Base-by-base conservation (phyloP, 1,284 basidiomycete species). In the Ceratobasidium sp. region DNA sequence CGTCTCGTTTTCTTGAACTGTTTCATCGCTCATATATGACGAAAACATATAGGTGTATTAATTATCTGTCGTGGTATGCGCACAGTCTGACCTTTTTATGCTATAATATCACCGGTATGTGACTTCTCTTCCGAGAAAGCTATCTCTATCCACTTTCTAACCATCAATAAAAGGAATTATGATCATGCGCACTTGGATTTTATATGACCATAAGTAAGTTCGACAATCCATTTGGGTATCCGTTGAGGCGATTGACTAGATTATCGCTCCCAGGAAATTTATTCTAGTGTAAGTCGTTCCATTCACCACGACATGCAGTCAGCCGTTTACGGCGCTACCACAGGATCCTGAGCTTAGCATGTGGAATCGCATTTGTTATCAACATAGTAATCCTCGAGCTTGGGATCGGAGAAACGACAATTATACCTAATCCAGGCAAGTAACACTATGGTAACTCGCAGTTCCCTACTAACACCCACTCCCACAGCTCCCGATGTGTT, bases 41-140 rank as follows among this genome's bases (percentile, higher is more conserved):
- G 45, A n/a, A n/a, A n/a, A n/a, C n/a, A n/a, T n/a, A n/a, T n/a
- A n/a, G n/a, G n/a, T 62, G 60, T 27, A 41, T 19, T 27, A 15
- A 22, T 9, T 62, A 29, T n/a, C 6, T 7, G 41, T n/a, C 2
- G 36, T 62, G n/a, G 11, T 71, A 71, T 44, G 67, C 54, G 7
- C 31, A 29, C 41, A 56, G 67, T 15, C 2, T 48, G 17, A 50
- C 59, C 1, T 17, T 71, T 41, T 56, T 71, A 22, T 24, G 57
- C 9, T 27, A 59, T 44, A 71, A 71, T 29, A 54, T 54, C 15
- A 71, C 54, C 29, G 41, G 67, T 59, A 56, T 59, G n/a, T n/a
- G n/a, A n/a, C n/a, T n/a, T n/a, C n/a, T n/a, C n/a, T n/a, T n/a
- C n/a, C n/a, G 56, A 15, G 15, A 33, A 31, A 14, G 27, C 22